phyloP scores from a whole-genome alignment of 345 rosid genomes.

The Euphorbia peplus region DNA sequence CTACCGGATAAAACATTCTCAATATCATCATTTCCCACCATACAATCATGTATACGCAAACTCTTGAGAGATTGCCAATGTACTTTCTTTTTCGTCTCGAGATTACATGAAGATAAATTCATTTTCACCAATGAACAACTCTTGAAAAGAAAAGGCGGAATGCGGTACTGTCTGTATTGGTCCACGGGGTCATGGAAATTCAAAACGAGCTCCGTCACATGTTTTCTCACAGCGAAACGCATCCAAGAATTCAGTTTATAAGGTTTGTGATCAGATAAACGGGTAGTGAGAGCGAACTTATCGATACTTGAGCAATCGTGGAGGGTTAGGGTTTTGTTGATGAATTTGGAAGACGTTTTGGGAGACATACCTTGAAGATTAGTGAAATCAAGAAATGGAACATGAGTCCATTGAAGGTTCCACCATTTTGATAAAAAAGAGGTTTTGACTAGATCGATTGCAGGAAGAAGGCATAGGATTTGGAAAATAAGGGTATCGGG shows the following conservation, averaged over 20 bases:
- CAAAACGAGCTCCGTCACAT: neutral
- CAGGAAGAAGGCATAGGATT: neutral
- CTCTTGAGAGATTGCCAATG: neutral
- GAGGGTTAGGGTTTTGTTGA: neutral
- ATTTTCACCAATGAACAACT: neutral
- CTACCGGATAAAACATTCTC: neutral
- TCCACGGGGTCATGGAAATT: neutral
- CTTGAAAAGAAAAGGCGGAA: neutral
- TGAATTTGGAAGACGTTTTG: neutral
- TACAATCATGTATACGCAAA: neutral
- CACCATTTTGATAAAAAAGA: neutral
- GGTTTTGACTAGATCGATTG: neutral
- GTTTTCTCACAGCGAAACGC: neutral
- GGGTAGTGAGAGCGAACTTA: neutral
- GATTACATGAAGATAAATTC: neutral
- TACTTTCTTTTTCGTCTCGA: neutral
- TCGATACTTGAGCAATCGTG: neutral
- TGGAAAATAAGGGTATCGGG: neutral
- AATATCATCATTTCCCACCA: neutral
- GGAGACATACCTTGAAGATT: neutral
- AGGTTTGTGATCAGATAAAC: too few species aligned
- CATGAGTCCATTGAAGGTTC: neutral
- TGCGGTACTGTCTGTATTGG: neutral
- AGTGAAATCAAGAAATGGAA: neutral
- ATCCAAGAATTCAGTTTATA: neutral